Percentiles rank a stretch among this genome's conserved stretches.
Conservation (phyloP, 2,329 filamentous ascomycete species). For the Hypoxylon sp. region DNA sequence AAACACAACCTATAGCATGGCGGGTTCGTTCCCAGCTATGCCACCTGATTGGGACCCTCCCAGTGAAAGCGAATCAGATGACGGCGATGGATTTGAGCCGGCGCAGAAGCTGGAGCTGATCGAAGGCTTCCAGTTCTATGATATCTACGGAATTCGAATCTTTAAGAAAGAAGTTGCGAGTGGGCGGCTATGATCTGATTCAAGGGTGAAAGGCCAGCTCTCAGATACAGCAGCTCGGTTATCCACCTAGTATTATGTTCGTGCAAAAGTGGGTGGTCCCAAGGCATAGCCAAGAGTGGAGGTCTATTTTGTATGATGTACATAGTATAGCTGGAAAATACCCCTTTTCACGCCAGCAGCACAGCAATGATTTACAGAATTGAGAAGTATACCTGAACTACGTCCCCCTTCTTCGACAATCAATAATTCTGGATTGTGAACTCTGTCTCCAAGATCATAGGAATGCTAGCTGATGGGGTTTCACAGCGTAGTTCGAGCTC, state of each 20-base stretch:
- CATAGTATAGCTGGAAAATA: slow-evolving; percentile 13
- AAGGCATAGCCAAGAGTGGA: background rate
- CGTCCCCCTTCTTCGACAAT: too few relatives aligned
- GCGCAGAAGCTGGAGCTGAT: slow-evolving; percentile 50
- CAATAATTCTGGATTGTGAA: too few relatives aligned
- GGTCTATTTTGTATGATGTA: background rate
- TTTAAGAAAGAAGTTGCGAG: slow-evolving; percentile 65
- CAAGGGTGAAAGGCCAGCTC: too few relatives aligned
- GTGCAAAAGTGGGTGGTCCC: too few relatives aligned
- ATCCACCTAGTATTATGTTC: too few relatives aligned
- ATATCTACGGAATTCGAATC: slow-evolving; percentile 60
- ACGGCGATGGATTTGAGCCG: slow-evolving; percentile 36
- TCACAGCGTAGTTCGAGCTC: too few relatives aligned
- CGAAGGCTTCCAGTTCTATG: slow-evolving; percentile 53
- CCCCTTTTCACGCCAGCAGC: slow-evolving; percentile 4
- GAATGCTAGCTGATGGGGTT: too few relatives aligned
- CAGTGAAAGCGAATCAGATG: slow-evolving; percentile 49
- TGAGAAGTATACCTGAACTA: too few relatives aligned
- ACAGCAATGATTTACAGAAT: too few relatives aligned
- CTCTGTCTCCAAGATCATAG: too few relatives aligned
- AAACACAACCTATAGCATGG: slow-evolving; percentile 9
- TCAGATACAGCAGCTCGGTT: too few relatives aligned
- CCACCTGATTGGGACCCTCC: slow-evolving; percentile 44
- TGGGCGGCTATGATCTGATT: slow-evolving; percentile 54
- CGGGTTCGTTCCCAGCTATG: slow-evolving; percentile 42